Evolutionary conservation across 139 green algal species (phyloP), one percentile per base, ranked within the genome.

Genomic region (Edaphochlamys debaryana): DNA sequence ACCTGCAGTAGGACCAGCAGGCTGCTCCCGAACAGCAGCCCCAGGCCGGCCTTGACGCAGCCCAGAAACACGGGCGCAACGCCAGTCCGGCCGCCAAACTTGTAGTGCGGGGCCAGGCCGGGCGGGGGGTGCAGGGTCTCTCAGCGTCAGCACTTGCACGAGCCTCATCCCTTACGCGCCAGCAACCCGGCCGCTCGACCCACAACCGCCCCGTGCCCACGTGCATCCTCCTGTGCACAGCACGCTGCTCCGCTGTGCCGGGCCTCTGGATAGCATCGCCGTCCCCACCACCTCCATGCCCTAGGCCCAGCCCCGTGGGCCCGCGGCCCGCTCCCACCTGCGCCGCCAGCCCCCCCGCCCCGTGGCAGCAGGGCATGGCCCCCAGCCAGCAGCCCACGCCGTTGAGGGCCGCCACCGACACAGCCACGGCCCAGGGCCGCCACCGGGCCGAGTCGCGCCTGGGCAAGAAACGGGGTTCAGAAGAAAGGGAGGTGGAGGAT

Each of bases 301-400:
- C n/a, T n/a, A n/a, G n/a, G n/a, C n/a, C n/a, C n/a, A n/a, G n/a
- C n/a, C n/a, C n/a, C n/a, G n/a, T n/a, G n/a, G n/a, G n/a, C n/a
- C n/a, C n/a, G n/a, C n/a, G n/a, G n/a, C 13, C 29, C 8, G 60
- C n/a, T 13, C 86, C 9, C 38, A 91, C 87, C 87, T 96, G 94
- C 8, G 92, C 95, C 41, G 94, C 94, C 32, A 97, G 85, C 1
- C 94, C 94, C 22, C 95, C 95, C 0, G 93, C 90, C 19, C 94
- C 95, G 76, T 96, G 93, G 85, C 94, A 98, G 69, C 74, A 91
- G 20, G 94, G 95, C 90, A 97, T 93, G 42, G 88, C 91, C 8
- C 95, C 95, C 70, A 95, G 90, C 93, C 93, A 96, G 72, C 87
- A 85, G 2, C 93, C 94, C 19, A 89, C 32, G 52, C 95, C 75